These are phyloP conservation scores for Chrysopogon serrulatus DNA, from an alignment of 176 grass and related monocot genomes.

Conservation along the genomic window DNA sequence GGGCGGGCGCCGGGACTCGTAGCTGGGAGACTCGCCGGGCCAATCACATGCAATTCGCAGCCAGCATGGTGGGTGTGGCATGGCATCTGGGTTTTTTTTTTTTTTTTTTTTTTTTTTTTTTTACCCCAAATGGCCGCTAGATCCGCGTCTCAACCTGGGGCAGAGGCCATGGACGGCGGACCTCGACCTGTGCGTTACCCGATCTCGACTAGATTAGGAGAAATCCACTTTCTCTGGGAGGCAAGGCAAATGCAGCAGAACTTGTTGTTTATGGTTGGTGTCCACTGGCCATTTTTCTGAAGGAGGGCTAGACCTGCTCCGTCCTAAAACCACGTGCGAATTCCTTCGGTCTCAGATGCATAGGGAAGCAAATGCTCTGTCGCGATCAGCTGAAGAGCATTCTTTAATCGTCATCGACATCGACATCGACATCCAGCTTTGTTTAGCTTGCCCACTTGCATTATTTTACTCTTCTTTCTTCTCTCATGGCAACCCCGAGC, in stretches of 20 bases:
- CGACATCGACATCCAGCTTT: neutral
- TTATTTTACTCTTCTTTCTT: neutral
- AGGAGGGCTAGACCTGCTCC: neutral
- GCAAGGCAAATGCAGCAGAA: neutral
- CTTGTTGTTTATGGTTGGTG: slow-evolving; percentile 37
- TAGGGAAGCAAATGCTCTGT: slow-evolving; percentile 25
- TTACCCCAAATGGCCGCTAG: neutral
- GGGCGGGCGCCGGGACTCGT: neutral
- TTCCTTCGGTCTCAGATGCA: slow-evolving; percentile 20
- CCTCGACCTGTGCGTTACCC: neutral
- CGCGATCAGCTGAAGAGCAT: neutral
- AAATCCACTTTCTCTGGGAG: neutral
- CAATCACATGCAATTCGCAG: too few species aligned
- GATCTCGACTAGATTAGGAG: neutral
- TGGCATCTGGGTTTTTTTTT: neutral
- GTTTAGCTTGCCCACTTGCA: slow-evolving; percentile 12
- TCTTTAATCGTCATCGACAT: slow-evolving; percentile 15
- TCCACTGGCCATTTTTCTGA: neutral
- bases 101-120: too few species aligned
- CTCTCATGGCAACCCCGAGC: neutral
- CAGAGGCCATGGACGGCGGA: neutral
- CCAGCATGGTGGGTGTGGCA: neutral
- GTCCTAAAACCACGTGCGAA: slow-evolving; percentile 35
- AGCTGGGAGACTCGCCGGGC: too few species aligned
- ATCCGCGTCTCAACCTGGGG: neutral